These are phyloP conservation scores for Picea abies DNA, from an alignment of 83 land plant genomes.

Conservation along the genomic window DNA sequence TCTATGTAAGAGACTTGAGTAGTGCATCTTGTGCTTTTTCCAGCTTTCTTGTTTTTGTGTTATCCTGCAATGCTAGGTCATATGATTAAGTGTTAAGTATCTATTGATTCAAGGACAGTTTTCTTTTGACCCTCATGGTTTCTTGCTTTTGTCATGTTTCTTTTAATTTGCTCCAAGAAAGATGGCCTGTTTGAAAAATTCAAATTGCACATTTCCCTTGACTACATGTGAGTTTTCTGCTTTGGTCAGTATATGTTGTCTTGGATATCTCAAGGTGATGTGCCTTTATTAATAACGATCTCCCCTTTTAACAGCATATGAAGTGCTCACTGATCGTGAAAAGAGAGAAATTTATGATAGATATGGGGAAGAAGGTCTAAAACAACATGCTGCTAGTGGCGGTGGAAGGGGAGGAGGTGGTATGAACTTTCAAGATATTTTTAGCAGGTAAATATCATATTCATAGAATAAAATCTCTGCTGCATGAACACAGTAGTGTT, in stretches of 20 bases:
- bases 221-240: constrained; percentile 9
- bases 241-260: neutral
- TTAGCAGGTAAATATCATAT: constrained; percentile 44
- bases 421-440: constrained; percentile 74
- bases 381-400: constrained; percentile 65
- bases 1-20: neutral
- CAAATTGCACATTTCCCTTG: neutral
- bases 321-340: constrained; percentile 70
- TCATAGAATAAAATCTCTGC: neutral
- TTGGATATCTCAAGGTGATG: too few species aligned
- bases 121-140: neutral
- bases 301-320: constrained; percentile 53
- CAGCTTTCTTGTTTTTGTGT: neutral
- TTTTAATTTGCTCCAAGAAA: neutral
- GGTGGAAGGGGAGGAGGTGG: constrained; percentile 69
- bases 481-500: neutral
- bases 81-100: neutral
- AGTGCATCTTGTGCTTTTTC: neutral
- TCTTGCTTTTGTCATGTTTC: neutral
- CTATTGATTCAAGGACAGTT: neutral
- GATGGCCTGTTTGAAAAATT: neutral
- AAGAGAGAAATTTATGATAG: constrained; percentile 77
- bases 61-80: neutral
- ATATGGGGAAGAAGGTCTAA: constrained; percentile 81
- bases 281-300: too few species aligned